These are phyloP conservation scores for Tuber microsphaerosporum DNA, from an alignment of 495 filamentous ascomycete genomes.

Conservation along the genomic window DNA sequence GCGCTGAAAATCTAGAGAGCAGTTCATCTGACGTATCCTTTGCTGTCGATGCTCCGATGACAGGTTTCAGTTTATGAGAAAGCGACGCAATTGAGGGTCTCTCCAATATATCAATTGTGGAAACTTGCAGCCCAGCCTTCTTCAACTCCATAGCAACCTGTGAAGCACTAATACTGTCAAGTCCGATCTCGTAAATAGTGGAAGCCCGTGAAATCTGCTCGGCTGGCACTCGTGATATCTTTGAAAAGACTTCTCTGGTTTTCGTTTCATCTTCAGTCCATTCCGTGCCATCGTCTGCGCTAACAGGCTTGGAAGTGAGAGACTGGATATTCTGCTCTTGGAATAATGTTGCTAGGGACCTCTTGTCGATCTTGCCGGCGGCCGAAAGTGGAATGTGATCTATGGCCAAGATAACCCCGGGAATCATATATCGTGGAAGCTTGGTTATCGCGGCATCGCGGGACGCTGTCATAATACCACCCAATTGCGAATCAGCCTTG, in stretches of 20 bases:
- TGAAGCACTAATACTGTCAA: conserved; percentile 84
- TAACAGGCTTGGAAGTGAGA: conserved; percentile 5
- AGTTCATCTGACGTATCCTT: neutral
- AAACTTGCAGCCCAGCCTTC: conserved; percentile 50
- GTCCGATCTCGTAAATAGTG: conserved; percentile 73
- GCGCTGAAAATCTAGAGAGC: conserved; percentile 13
- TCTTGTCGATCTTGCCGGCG: conserved; percentile 45
- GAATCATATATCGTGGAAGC: conserved; percentile 44
- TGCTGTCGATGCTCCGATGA: neutral
- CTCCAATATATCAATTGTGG: conserved; percentile 63
- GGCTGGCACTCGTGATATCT: conserved; percentile 49
- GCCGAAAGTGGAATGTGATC: conserved; percentile 42
- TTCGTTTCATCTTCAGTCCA: conserved; percentile 51
- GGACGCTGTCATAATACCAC: conserved; percentile 16
- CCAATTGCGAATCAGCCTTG: conserved; percentile 7
- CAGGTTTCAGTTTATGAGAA: neutral
- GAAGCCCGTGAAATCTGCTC: conserved; percentile 53
- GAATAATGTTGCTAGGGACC: conserved; percentile 39
- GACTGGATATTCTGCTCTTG: conserved; percentile 31
- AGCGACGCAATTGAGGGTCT: neutral
- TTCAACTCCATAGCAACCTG: conserved; percentile 62
- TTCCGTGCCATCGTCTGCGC: conserved; percentile 21
- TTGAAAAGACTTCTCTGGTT: conserved; percentile 54
- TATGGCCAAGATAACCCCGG: conserved; percentile 37
- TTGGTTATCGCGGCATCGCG: conserved; percentile 20